A percentile compares a stretch with the other conserved stretches of the same genome.
phyloP scores from a whole-genome alignment of 140 eudicot species.

The Oenanthe javanica region DNA sequence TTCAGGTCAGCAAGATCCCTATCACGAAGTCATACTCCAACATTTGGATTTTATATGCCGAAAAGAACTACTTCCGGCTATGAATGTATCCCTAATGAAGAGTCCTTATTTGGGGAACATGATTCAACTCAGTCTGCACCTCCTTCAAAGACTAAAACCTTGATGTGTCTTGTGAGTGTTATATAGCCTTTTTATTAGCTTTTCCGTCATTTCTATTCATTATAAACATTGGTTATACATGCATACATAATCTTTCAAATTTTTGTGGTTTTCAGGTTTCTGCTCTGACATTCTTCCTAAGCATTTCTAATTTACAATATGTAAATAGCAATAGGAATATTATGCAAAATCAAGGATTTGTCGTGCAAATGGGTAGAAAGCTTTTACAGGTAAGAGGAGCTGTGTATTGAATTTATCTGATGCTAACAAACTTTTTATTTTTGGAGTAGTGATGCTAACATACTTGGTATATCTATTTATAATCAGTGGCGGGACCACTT shows the following conservation, averaged over 20 bases:
- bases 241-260: neutral
- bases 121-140: conserved; percentile 32
- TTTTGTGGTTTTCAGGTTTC: conserved; percentile 38
- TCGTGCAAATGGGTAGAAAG: conserved; percentile 54
- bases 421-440: neutral
- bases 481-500: neutral
- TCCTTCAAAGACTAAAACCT: conserved; percentile 36
- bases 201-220: neutral
- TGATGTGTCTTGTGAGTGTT: conserved; percentile 68
- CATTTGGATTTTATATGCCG: conserved; percentile 35
- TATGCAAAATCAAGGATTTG: conserved; percentile 30
- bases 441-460: neutral
- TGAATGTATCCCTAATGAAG: conserved; percentile 29
- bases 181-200: neutral
- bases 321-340: conserved; percentile 16
- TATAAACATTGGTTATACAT: neutral
- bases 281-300: conserved; percentile 34
- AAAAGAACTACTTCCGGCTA: conserved; percentile 20
- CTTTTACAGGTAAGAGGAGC: conserved; percentile 45
- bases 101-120: conserved; percentile 48
- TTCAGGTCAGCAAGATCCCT: conserved; percentile 89
- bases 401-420: neutral
- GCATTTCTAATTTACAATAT: conserved; percentile 31
- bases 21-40: conserved; percentile 62
- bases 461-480: neutral